Base-by-base conservation (phyloP, 2,329 filamentous ascomycete genomes). In the Diaporthe vaccinii region DNA sequence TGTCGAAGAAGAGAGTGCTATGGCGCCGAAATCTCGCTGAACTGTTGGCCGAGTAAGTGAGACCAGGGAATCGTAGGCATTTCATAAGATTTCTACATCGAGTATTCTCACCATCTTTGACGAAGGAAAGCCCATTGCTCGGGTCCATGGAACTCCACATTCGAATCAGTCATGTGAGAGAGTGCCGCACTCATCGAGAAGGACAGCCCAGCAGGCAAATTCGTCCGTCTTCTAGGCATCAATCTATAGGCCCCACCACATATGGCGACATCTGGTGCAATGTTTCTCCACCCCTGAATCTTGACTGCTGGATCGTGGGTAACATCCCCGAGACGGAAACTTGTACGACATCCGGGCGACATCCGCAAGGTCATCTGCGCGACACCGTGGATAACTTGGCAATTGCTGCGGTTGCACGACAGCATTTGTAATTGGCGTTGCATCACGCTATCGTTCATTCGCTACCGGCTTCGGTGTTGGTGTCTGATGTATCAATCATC, bases 301-400 rank as follows among this genome's bases (percentile, higher is more conserved):
- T 5, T 31, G 25, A 31, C 28, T 55, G 53, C 53, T 15, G 22
- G 9, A 49, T 46, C 10, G 7, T 22, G 20, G 61, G 28, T 67
- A 17, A 4, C 10, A 51, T 65, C 39, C 74, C 55, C 25, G 9
- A 44, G n/a, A n/a, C 8, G 49, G 71, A 44, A 75, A 62, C 17
- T 28, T 22, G 62, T 51, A 70, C 74, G 74, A 75, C 55, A 74
- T 58, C 71, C 74, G 74, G n/a, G 58, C 51, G 58, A 73, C 25
- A 73, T 41, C 71, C 71, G 71, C 36, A 31, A 31, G 31, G 31
- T 51, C 25, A 41, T 28, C n/a, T 62, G 55, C 55, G 44, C 3
- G 39, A 61, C 34, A 36, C 20, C 34, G 36, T 49, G 36, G 53
- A 20, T 31, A 28, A 31, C n/a, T 28, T 46, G 41, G 57, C 20